A percentile compares a stretch with the other conserved stretches of the same genome.
These are phyloP conservation scores for Trametes coccinea DNA, from an alignment of 768 basidiomycete genomes.

Conservation along the genomic window DNA sequence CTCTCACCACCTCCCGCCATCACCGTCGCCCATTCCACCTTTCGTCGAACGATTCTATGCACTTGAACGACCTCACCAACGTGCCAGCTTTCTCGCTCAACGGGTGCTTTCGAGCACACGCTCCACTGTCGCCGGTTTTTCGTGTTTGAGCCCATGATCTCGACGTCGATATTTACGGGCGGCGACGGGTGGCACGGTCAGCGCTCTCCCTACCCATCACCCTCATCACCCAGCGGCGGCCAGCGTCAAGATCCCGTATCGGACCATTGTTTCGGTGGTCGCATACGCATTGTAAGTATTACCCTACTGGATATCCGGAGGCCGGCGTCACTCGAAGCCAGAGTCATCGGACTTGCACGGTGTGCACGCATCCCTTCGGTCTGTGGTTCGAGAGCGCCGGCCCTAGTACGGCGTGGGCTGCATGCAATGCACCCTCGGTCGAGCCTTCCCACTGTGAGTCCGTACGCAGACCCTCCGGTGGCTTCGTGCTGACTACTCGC, in stretches of 20 bases:
- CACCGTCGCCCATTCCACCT: too few relatives aligned
- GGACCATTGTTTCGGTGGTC: slow-evolving; percentile 6
- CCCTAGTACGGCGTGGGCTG: background rate
- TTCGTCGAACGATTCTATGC: too few relatives aligned
- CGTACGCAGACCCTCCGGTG: background rate
- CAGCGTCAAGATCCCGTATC: slow-evolving; percentile 14
- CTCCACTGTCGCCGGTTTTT: too few relatives aligned
- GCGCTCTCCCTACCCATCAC: slow-evolving; percentile 8
- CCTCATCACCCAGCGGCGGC: slow-evolving; percentile 14
- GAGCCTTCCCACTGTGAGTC: slow-evolving; percentile 8
- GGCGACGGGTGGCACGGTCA: background rate
- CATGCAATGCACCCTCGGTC: background rate
- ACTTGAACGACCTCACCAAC: too few relatives aligned
- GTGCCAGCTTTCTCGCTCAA: too few relatives aligned
- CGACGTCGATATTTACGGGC: background rate
- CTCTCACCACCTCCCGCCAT: too few relatives aligned
- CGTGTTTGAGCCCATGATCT: too few relatives aligned
- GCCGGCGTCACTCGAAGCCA: too few relatives aligned
- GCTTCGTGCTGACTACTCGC: slow-evolving; percentile 7
- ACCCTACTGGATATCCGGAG: background rate
- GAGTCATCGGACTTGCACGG: background rate
- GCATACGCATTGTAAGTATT: background rate
- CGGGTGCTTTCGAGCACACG: too few relatives aligned
- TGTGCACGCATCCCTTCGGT: background rate
- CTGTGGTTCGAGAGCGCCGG: slow-evolving; percentile 4